Percentiles rank a stretch among this genome's conserved stretches.
Evolutionary conservation across 345 rosid genomes (phyloP).

Genomic region (Leavenworthia alabamica): DNA sequence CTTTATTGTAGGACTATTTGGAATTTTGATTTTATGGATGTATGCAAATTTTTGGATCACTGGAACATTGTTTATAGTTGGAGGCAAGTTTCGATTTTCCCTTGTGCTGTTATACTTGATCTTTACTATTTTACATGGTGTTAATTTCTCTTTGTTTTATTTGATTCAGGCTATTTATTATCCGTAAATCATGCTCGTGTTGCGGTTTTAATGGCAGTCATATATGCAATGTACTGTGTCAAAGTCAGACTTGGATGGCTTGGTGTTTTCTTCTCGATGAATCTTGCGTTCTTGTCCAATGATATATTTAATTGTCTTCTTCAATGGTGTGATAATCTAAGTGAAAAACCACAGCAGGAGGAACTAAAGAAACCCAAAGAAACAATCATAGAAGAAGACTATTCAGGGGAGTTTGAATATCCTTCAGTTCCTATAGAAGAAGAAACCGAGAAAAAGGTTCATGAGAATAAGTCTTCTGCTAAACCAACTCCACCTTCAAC

Average conservation of each 20-base stretch:
- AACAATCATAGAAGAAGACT: conserved; percentile 60
- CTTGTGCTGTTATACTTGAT: background rate
- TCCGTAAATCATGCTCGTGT: conserved; percentile 85
- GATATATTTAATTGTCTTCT: conserved; percentile 68
- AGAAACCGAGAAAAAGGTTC: conserved; percentile 42
- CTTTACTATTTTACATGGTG: background rate
- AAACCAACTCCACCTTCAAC: conserved; percentile 47
- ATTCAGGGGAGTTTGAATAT: conserved; percentile 49
- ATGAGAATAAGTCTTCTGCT: conserved; percentile 58
- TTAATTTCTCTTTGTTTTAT: conserved; percentile 18
- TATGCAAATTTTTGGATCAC: conserved; percentile 98
- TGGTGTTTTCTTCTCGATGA: conserved; percentile 74
- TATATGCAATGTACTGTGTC: conserved; percentile 73
- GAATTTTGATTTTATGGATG: conserved; percentile 90
- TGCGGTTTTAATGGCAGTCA: conserved; percentile 64
- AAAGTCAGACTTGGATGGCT: conserved; percentile 92
- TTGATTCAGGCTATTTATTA: conserved; percentile 77
- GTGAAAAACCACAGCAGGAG: conserved; percentile 49
- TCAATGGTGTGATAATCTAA: conserved; percentile 71
- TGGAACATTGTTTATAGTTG: conserved; percentile 81
- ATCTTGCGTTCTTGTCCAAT: conserved; percentile 84
- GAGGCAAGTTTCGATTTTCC: conserved; percentile 53
- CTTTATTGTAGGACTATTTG: conserved; percentile 79
- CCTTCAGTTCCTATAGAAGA: conserved; percentile 49
- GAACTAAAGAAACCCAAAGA: conserved; percentile 52